A percentile compares a stretch with the other conserved stretches of the same genome.
Evolutionary conservation across 441 rosid species (phyloP).

Genomic region (Hura crepitans): DNA sequence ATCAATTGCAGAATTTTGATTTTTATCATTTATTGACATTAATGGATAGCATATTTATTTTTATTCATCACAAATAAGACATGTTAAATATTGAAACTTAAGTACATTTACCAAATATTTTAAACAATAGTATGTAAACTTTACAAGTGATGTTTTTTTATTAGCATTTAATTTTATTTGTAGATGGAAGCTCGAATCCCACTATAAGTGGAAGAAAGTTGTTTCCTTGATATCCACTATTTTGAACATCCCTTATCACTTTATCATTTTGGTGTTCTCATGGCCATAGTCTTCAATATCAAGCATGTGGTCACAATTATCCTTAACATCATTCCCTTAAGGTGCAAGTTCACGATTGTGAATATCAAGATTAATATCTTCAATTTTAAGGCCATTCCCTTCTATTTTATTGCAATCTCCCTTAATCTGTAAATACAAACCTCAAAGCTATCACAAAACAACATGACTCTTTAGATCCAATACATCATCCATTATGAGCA

Average conservation of each 20-base stretch:
- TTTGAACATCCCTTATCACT: constrained; percentile 27
- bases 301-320: constrained; percentile 44
- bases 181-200: constrained; percentile 82
- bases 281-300: constrained; percentile 35
- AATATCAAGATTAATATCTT: constrained; percentile 11
- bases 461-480: neutral
- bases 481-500: neutral
- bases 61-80: too few relatives aligned
- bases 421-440: constrained; percentile 23
- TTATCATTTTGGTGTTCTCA: constrained; percentile 29
- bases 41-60: too few relatives aligned
- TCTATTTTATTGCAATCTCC: constrained; percentile 19
- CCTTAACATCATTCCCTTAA: constrained; percentile 38
- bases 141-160: too few relatives aligned
- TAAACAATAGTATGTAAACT: too few relatives aligned
- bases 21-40: too few relatives aligned
- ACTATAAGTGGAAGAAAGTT: constrained; percentile 47
- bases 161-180: too few relatives aligned
- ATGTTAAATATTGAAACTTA: too few relatives aligned
- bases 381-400: constrained; percentile 20
- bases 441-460: neutral
- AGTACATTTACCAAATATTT: too few relatives aligned
- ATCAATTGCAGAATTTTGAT: too few relatives aligned
- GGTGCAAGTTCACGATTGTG: constrained; percentile 20
- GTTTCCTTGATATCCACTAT: constrained; percentile 34